Percentiles rank a stretch among this genome's conserved stretches.
These are phyloP conservation scores for Ogataea parapolymorpha DNA, from an alignment of 805 yeast species.

Conservation along the genomic window DNA sequence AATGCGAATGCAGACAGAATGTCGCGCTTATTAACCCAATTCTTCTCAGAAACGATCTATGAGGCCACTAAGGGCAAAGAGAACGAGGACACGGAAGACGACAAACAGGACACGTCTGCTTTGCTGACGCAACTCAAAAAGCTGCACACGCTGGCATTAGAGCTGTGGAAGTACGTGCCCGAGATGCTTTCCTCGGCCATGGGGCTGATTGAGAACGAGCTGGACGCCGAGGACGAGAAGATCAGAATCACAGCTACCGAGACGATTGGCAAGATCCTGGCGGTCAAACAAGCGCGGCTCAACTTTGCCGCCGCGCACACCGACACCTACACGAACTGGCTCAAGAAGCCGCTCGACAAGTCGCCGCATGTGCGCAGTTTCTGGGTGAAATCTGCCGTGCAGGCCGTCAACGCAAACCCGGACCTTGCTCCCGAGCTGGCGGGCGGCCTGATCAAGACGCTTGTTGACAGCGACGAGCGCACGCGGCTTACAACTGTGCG, in stretches of 20 bases:
- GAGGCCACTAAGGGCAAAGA: conserved; percentile 36
- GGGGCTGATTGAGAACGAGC: conserved; percentile 77
- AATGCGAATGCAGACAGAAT: conserved; percentile 67
- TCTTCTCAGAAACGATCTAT: conserved; percentile 71
- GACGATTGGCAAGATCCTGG: conserved; percentile 65
- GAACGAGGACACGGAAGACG: conserved; percentile 25
- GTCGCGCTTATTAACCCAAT: conserved; percentile 73
- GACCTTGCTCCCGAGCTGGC: conserved; percentile 50
- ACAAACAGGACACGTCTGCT: conserved; percentile 14
- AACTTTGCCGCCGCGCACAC: conserved; percentile 58
- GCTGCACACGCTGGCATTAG: conserved; percentile 59
- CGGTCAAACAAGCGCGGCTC: conserved; percentile 43
- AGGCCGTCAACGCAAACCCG: conserved; percentile 41
- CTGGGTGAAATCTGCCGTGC: conserved; percentile 64
- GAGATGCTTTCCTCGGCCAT: conserved; percentile 68
- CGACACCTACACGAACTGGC: conserved; percentile 67
- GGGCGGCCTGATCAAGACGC: conserved; percentile 60
- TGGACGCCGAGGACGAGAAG: conserved; percentile 64
- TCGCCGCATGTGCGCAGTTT: conserved; percentile 58
- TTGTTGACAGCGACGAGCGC: conserved; percentile 70
- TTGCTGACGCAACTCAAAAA: conserved; percentile 46
- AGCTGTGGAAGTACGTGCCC: conserved; percentile 77
- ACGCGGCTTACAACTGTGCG: conserved; percentile 64
- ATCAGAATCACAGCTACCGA: conserved; percentile 68
- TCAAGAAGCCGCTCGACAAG: conserved; percentile 69